phyloP scores from a whole-genome alignment of 768 basidiomycete genomes.

The Tulasnella sp. region DNA sequence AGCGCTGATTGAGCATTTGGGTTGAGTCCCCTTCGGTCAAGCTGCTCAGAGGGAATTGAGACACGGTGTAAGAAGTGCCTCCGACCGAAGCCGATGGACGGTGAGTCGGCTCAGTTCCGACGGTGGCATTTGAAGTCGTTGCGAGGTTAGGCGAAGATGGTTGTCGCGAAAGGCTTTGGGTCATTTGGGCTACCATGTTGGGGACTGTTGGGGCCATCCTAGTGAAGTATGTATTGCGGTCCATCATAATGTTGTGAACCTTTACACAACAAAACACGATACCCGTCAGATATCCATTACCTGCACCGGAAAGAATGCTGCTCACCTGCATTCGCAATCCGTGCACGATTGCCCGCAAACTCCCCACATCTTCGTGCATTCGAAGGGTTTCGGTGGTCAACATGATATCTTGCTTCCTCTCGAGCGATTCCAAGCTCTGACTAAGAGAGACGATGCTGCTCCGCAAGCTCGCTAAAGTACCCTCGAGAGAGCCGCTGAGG shows the following conservation, averaged over 20 bases:
- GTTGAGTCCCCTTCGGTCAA: not conserved
- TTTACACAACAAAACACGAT: conserved; percentile 21
- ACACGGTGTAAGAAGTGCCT: conserved; percentile 8
- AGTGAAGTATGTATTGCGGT: conserved; percentile 38
- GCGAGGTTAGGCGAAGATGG: conserved; percentile 1
- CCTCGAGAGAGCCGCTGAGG: conserved; percentile 49
- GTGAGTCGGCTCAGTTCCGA: not conserved
- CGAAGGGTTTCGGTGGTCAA: conserved; percentile 60
- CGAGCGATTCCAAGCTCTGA: conserved; percentile 48
- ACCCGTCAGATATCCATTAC: not conserved
- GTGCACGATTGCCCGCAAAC: conserved; percentile 55
- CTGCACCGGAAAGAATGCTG: not conserved
- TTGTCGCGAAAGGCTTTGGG: not conserved
- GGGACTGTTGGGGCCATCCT: not conserved
- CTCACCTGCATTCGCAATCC: conserved; percentile 70
- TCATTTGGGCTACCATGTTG: not conserved
- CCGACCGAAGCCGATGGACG: not conserved
- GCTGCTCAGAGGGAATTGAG: not conserved
- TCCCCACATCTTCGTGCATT: conserved; percentile 61
- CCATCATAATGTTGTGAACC: conserved; percentile 67
- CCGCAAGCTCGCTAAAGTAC: conserved; percentile 45
- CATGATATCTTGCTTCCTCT: conserved; percentile 51
- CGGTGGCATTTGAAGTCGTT: not conserved
- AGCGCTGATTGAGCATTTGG: not conserved
- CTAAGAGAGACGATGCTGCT: conserved; percentile 50